phyloP scores from a whole-genome alignment of 2,329 filamentous ascomycete species.

The Nothophoma quercina region DNA sequence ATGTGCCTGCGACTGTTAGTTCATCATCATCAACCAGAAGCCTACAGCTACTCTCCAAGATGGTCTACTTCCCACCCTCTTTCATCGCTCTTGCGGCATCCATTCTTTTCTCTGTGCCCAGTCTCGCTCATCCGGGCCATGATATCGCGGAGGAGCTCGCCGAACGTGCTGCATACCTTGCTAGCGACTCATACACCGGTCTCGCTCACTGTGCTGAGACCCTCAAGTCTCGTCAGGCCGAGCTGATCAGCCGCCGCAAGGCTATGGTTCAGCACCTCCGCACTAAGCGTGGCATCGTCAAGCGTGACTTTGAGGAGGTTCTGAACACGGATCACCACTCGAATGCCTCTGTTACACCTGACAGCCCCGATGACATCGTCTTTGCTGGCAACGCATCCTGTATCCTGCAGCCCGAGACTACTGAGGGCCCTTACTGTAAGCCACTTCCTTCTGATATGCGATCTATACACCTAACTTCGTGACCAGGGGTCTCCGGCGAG shows the following conservation, averaged over 20 bases:
- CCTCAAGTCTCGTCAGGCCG: slow-evolving; percentile 43
- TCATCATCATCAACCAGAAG: not conserved
- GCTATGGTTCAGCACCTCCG: slow-evolving; percentile 49
- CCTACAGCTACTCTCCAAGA: not conserved
- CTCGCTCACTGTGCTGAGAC: slow-evolving; percentile 50
- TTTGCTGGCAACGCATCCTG: slow-evolving; percentile 33
- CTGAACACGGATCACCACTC: slow-evolving; percentile 34
- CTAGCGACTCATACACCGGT: slow-evolving; percentile 42
- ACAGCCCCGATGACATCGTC: slow-evolving; percentile 26
- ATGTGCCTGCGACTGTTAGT: not conserved
- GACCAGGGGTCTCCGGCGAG: slow-evolving; percentile 49
- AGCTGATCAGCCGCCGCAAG: slow-evolving; percentile 48
- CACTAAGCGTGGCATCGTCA: slow-evolving; percentile 28
- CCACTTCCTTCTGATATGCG: slow-evolving; percentile 41
- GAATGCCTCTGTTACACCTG: slow-evolving; percentile 20
- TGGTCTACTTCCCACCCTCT: slow-evolving; percentile 16
- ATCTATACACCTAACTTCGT: not conserved
- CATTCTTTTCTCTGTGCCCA: slow-evolving; percentile 2
- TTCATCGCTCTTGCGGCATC: slow-evolving; percentile 15
- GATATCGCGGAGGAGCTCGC: slow-evolving; percentile 21
- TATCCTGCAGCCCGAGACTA: slow-evolving; percentile 34
- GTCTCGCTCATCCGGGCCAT: slow-evolving; percentile 22
- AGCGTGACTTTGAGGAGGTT: slow-evolving; percentile 25
- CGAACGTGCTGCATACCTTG: slow-evolving; percentile 30
- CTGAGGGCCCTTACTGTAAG: slow-evolving; percentile 36